Evolutionary conservation across 129 eudicot species (phyloP).

Genomic region (Flaveria robusta): DNA sequence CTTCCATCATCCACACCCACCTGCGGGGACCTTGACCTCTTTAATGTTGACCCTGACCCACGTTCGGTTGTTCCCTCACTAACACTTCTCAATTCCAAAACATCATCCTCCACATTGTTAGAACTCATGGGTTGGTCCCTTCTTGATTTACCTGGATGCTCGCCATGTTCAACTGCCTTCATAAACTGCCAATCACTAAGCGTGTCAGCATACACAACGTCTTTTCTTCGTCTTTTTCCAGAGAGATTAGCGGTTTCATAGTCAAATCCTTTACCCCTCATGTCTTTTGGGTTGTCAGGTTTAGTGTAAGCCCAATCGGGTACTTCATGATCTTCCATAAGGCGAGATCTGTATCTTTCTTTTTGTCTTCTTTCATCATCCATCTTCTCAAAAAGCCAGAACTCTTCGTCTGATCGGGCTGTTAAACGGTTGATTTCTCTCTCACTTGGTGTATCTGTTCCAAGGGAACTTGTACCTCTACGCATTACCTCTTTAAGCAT

Average conservation of each 20-base stretch:
- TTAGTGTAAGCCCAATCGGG: slow-evolving; percentile 86
- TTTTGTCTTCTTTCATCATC: slow-evolving; percentile 84
- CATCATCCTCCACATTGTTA: slow-evolving; percentile 41
- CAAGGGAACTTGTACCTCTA: slow-evolving; percentile 75
- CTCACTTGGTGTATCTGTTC: slow-evolving; percentile 91
- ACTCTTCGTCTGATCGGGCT: slow-evolving; percentile 86
- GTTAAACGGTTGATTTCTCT: slow-evolving; percentile 91
- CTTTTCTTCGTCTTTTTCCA: slow-evolving; percentile 86
- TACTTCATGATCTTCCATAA: slow-evolving; percentile 92
- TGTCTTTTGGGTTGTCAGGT: slow-evolving; percentile 57
- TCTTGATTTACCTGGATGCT: slow-evolving; percentile 38
- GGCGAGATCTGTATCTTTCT: slow-evolving; percentile 87
- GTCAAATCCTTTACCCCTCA: slow-evolving; percentile 78
- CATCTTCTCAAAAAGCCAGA: slow-evolving; percentile 91
- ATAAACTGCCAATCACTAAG: slow-evolving; percentile 65
- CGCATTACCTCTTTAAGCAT: slow-evolving; percentile 94
- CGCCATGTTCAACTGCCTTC: slow-evolving; percentile 82
- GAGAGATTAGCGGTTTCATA: slow-evolving; percentile 59
- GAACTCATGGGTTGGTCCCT: slow-evolving; percentile 23
- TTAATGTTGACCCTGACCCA: slow-evolving; percentile 37
- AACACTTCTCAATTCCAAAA: slow-evolving; percentile 43
- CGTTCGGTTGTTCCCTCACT: slow-evolving; percentile 53
- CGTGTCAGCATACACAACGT: slow-evolving; percentile 70
- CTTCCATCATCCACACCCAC: slow-evolving; percentile 35
- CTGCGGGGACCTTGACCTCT: slow-evolving; percentile 42